Evolutionary conservation across 129 eudicot species (phyloP).

Genomic region (Scalesia atractyloides): DNA sequence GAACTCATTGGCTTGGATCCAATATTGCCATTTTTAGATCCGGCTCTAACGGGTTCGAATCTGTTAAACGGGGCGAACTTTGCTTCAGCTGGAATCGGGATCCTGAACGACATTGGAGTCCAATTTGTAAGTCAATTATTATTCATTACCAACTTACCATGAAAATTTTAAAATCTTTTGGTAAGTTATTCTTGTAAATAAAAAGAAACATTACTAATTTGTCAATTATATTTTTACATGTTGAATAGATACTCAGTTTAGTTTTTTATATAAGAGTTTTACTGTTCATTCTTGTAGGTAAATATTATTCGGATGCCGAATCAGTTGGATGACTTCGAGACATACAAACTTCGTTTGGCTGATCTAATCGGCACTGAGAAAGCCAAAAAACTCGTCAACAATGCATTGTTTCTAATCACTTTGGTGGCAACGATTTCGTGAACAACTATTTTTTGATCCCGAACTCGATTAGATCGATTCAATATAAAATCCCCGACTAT

Average conservation of each 20-base stretch:
- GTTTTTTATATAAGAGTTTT: background rate
- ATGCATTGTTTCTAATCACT: conserved; percentile 33
- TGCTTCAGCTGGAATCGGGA: conserved; percentile 54
- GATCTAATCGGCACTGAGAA: conserved; percentile 35
- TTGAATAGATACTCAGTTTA: background rate
- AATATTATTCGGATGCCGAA: conserved; percentile 36
- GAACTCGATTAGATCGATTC: conserved; percentile 33
- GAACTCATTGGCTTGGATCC: conserved; percentile 39
- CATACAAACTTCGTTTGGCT: conserved; percentile 26
- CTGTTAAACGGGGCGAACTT: conserved; percentile 53
- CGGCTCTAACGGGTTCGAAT: conserved; percentile 36
- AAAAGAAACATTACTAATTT: too few species aligned
- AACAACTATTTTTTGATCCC: conserved; percentile 41
- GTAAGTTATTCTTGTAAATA: background rate
- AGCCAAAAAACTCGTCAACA: conserved; percentile 22
- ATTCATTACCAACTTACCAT: background rate
- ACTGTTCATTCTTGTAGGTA: conserved; percentile 23
- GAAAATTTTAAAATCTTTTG: background rate
- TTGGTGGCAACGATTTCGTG: conserved; percentile 48
- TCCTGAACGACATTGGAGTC: conserved; percentile 49
- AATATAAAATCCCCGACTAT: conserved; percentile 30
- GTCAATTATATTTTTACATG: background rate
- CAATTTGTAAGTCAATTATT: conserved; percentile 46
- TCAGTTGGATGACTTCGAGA: conserved; percentile 34
- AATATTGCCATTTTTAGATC: conserved; percentile 41